These are phyloP conservation scores for Fusarium ambrosium DNA, from an alignment of 2,329 filamentous ascomycete genomes.

Conservation along the genomic window DNA sequence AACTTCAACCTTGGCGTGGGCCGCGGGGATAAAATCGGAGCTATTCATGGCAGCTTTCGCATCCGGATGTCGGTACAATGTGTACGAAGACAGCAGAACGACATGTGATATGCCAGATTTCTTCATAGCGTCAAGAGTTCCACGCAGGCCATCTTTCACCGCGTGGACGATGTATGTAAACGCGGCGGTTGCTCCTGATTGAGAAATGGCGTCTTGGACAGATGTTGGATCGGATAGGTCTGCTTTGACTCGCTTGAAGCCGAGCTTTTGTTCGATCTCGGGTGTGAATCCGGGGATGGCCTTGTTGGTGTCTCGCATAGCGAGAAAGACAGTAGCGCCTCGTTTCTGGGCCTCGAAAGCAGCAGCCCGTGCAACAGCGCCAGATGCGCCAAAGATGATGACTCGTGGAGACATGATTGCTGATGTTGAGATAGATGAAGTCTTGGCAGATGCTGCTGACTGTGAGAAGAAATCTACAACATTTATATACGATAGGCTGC, in stretches of 20 bases:
- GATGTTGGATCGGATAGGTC: slow-evolving; percentile 22
- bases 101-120: slow-evolving; percentile 18
- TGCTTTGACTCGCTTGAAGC: slow-evolving; percentile 23
- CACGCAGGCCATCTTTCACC: slow-evolving; percentile 7
- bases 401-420: slow-evolving; percentile 11
- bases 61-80: neutral
- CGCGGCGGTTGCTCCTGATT: slow-evolving; percentile 15
- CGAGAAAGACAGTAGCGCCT: slow-evolving; percentile 15
- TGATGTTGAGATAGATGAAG: neutral
- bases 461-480: neutral
- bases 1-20: slow-evolving; percentile 21
- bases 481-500: neutral
- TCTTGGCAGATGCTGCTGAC: neutral
- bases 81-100: slow-evolving; percentile 12
- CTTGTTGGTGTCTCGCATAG: slow-evolving; percentile 22
- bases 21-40: neutral
- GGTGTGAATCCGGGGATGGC: slow-evolving; percentile 1
- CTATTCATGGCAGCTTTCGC: neutral
- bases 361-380: slow-evolving; percentile 22
- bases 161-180: slow-evolving; percentile 24
- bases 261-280: neutral
- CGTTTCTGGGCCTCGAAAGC: slow-evolving; percentile 22
- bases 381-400: slow-evolving; percentile 31
- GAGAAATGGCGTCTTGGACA: slow-evolving; percentile 9
- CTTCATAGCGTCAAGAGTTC: slow-evolving; percentile 19